Evolutionary conservation across 1,284 basidiomycete species (phyloP).

Genomic region (Wolfiporia cocos): DNA sequence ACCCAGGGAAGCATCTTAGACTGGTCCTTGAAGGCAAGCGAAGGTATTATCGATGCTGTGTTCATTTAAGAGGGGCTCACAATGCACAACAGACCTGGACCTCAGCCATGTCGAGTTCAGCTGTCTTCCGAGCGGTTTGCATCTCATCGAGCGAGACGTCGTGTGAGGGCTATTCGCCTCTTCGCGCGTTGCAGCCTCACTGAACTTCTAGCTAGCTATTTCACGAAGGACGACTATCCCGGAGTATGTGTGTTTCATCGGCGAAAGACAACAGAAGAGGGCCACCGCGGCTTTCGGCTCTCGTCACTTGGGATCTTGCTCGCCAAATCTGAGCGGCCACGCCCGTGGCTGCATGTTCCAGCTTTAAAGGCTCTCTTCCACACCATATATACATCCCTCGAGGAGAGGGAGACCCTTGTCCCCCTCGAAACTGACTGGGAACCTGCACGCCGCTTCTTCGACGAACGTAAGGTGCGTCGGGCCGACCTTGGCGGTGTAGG

Average conservation of each 20-base stretch:
- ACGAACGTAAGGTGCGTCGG: constrained; percentile 44
- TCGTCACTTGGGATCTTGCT: constrained; percentile 73
- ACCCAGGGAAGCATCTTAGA: constrained; percentile 73
- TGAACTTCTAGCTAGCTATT: constrained; percentile 43
- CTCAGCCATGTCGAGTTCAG: constrained; percentile 72
- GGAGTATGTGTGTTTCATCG: constrained; percentile 70
- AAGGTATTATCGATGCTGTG: constrained; percentile 35
- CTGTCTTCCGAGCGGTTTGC: constrained; percentile 73
- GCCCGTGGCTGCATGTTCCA: constrained; percentile 65
- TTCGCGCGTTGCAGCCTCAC: constrained; percentile 7
- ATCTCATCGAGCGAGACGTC: constrained; percentile 69
- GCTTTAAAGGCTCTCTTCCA: constrained; percentile 55
- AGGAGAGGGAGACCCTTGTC: constrained; percentile 40
- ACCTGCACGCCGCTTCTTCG: constrained; percentile 56
- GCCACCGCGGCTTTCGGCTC: constrained; percentile 72
- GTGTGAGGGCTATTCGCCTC: constrained; percentile 40
- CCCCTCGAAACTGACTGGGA: constrained; percentile 57
- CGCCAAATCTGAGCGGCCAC: constrained; percentile 51
- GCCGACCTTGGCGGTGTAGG: constrained; percentile 45
- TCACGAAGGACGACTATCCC: constrained; percentile 59
- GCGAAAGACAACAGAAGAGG: constrained; percentile 57
- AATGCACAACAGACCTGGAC: constrained; percentile 43
- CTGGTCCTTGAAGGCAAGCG: constrained; percentile 62
- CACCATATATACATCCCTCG: constrained; percentile 46
- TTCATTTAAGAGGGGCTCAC: background rate